These are phyloP conservation scores for Candida incommunis DNA, from an alignment of 805 yeast genomes.

Conservation along the genomic window DNA sequence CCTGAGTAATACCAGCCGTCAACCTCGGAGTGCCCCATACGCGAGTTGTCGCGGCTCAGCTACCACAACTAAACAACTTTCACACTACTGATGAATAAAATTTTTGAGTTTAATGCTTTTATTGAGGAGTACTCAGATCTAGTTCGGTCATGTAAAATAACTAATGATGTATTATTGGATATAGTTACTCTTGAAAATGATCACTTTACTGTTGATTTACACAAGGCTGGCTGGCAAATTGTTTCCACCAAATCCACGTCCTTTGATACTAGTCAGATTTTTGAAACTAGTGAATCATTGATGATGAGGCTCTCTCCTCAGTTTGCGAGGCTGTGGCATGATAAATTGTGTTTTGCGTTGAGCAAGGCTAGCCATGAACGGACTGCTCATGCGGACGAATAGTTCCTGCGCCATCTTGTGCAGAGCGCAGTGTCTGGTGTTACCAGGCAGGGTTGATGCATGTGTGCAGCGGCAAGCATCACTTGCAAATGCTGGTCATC, in stretches of 20 bases:
- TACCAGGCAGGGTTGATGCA: too few relatives aligned
- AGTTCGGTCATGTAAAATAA: not conserved
- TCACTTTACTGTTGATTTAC: not conserved
- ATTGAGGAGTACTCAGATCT: not conserved
- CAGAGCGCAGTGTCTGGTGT: too few relatives aligned
- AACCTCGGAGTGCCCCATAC: too few relatives aligned
- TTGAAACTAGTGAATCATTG: not conserved
- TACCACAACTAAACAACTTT: too few relatives aligned
- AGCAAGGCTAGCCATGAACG: too few relatives aligned
- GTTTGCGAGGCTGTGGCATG: not conserved
- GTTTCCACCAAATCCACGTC: not conserved
- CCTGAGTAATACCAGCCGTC: too few relatives aligned
- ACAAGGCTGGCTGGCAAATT: not conserved
- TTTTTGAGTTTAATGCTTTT: not conserved
- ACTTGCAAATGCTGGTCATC: too few relatives aligned
- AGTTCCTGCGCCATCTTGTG: too few relatives aligned
- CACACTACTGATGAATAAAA: too few relatives aligned
- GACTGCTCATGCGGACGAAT: too few relatives aligned
- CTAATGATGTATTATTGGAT: not conserved
- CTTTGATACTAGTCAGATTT: not conserved
- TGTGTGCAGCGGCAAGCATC: too few relatives aligned
- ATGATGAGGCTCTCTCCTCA: not conserved
- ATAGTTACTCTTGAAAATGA: not conserved
- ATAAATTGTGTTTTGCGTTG: not conserved
- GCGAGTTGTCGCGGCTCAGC: too few relatives aligned